Percentiles rank a stretch among this genome's conserved stretches.
These are phyloP conservation scores for Yarrowia sp. DNA, from an alignment of 805 yeast species.

Conservation along the genomic window DNA sequence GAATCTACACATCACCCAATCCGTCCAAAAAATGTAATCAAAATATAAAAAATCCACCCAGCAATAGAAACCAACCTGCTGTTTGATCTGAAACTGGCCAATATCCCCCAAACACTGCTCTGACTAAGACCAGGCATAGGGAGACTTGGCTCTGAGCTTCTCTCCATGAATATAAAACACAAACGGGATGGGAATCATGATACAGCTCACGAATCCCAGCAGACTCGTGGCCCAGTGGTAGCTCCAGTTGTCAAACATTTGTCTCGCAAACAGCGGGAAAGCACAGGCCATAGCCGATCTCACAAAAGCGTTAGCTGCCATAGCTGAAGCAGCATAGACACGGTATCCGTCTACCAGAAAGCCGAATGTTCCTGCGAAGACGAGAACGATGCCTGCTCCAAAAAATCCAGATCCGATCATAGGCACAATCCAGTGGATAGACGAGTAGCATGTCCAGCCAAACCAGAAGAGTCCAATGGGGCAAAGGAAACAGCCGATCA, in stretches of 20 bases:
- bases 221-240: constrained; percentile 74
- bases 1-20: too few relatives aligned
- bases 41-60: too few relatives aligned
- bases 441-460: constrained; percentile 65
- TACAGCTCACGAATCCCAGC: constrained; percentile 49
- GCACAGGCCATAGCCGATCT: constrained; percentile 74
- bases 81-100: too few relatives aligned
- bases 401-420: constrained; percentile 58
- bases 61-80: too few relatives aligned
- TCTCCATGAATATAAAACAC: constrained; percentile 46
- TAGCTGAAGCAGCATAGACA: constrained; percentile 45
- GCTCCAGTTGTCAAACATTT: constrained; percentile 70
- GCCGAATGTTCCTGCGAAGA: constrained; percentile 60
- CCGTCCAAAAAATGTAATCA: too few relatives aligned
- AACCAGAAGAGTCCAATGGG: constrained; percentile 68
- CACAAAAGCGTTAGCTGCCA: constrained; percentile 81
- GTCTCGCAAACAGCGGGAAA: constrained; percentile 81
- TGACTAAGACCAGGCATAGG: background rate
- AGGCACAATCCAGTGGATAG: constrained; percentile 62
- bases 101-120: too few relatives aligned
- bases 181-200: constrained; percentile 52
- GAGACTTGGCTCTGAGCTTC: constrained; percentile 36
- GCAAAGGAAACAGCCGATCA: constrained; percentile 53
- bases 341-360: constrained; percentile 48
- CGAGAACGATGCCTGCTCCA: constrained; percentile 55